Conservation (phyloP, 163 green algal species). For the Picocystis sp. region DNA sequence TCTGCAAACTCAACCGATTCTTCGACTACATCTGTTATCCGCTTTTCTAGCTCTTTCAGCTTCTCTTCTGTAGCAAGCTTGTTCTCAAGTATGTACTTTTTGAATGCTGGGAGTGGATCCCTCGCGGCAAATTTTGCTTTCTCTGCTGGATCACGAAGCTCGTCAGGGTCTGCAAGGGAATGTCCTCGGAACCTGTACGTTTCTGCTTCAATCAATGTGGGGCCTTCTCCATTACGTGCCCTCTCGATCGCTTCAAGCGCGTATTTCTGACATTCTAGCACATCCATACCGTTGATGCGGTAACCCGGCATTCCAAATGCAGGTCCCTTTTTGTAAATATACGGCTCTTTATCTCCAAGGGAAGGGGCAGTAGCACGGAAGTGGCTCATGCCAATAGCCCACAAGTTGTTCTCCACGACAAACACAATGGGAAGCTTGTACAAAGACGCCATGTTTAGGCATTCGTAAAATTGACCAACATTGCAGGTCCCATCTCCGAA, state of each 20-base stretch:
- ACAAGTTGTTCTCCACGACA: slow-evolving; percentile 94
- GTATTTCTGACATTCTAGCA: slow-evolving; percentile 27
- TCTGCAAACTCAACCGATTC: slow-evolving; percentile 89
- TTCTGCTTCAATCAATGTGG: slow-evolving; percentile 91
- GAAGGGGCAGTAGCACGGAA: slow-evolving; percentile 7
- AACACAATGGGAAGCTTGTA: slow-evolving; percentile 98
- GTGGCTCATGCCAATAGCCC: slow-evolving; percentile 93
- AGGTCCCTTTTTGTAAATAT: slow-evolving; percentile 95
- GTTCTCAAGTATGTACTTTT: slow-evolving; percentile 57
- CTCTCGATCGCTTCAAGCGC: slow-evolving; percentile 71
- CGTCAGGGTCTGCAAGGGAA: slow-evolving; percentile 93
- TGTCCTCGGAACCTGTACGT: slow-evolving; percentile 96
- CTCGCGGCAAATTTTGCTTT: slow-evolving; percentile 74
- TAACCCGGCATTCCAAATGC: slow-evolving; percentile 95
- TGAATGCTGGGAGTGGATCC: slow-evolving; percentile 75
- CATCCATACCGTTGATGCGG: slow-evolving; percentile 95
- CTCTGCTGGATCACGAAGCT: slow-evolving; percentile 84
- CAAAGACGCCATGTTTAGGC: slow-evolving; percentile 89
- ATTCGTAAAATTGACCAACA: slow-evolving; percentile 81
- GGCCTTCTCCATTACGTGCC: slow-evolving; percentile 73
- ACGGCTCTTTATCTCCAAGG: slow-evolving; percentile 51
- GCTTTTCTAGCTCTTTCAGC: slow-evolving; percentile 34
- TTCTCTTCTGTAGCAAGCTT: slow-evolving; percentile 45
- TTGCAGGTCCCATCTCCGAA: slow-evolving; percentile 96
- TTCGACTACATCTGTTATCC: slow-evolving; percentile 58